Evolutionary conservation across 306 rosid species (phyloP).

Genomic region (Sesbania bispinosa): DNA sequence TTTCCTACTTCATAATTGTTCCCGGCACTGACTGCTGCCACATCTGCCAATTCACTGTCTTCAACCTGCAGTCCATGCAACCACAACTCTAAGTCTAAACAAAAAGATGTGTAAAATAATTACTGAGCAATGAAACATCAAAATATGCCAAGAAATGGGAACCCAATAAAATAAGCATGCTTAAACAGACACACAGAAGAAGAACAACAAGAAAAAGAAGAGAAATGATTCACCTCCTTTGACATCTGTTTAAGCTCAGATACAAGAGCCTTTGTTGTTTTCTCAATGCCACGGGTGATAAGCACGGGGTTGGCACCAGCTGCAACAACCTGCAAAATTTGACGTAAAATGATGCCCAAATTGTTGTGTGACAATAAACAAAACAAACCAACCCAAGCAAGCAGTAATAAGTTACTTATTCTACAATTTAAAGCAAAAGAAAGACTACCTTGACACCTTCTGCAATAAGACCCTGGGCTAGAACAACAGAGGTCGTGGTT

Average conservation of each 20-base stretch:
- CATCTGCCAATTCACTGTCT: conserved; percentile 95
- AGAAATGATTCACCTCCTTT: conserved; percentile 59
- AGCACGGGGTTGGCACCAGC: conserved; percentile 99
- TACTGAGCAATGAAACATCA: neutral
- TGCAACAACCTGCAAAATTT: conserved; percentile 73
- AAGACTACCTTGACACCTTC: conserved; percentile 96
- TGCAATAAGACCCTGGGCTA: conserved; percentile 96
- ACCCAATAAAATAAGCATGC: neutral
- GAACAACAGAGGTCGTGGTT: conserved; percentile 95
- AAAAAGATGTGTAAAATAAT: neutral
- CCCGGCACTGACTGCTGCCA: conserved; percentile 99
- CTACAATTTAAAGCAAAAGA: neutral
- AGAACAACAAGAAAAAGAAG: neutral
- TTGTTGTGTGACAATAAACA: neutral
- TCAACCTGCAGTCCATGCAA: conserved; percentile 68
- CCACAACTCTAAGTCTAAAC: neutral
- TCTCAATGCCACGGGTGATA: conserved; percentile 96
- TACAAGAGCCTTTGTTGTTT: conserved; percentile 80
- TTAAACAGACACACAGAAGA: neutral
- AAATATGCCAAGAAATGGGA: neutral
- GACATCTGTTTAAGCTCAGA: conserved; percentile 78
- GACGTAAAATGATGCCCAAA: neutral
- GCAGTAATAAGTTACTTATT: neutral
- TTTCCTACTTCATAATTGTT: conserved; percentile 89
- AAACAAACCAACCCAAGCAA: neutral